A percentile compares a stretch with the other conserved stretches of the same genome.
phyloP scores from a whole-genome alignment of 768 basidiomycete species.

The Collybia mongolica region DNA sequence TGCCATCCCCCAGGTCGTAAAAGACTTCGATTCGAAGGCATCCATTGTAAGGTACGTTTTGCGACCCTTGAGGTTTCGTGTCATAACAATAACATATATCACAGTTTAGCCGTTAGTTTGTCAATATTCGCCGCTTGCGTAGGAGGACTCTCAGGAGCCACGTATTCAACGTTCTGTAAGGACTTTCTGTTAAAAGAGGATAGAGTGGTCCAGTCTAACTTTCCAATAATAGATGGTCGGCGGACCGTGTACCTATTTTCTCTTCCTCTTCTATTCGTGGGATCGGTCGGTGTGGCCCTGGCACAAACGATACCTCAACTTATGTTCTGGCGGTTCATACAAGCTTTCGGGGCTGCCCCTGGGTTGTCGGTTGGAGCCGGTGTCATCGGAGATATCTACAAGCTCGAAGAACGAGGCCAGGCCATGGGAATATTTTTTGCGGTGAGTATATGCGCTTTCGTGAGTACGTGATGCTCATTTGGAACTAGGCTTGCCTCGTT shows the following conservation, averaged over 20 bases:
- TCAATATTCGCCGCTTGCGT: conserved; percentile 31
- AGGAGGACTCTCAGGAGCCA: conserved; percentile 29
- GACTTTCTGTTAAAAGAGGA: neutral
- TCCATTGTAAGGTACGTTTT: conserved; percentile 53
- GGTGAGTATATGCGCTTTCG: conserved; percentile 8
- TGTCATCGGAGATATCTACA: conserved; percentile 61
- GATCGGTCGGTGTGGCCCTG: conserved; percentile 56
- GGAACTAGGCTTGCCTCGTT: conserved; percentile 45
- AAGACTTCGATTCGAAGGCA: conserved; percentile 57
- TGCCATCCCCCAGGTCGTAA: conserved; percentile 70
- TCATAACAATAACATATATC: neutral
- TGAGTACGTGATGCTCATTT: neutral
- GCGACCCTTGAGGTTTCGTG: neutral
- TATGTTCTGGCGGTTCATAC: conserved; percentile 57
- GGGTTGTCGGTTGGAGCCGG: conserved; percentile 50
- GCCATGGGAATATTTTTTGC: conserved; percentile 39
- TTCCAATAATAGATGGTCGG: conserved; percentile 49
- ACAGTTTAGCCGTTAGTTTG: conserved; percentile 34
- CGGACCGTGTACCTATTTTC: conserved; percentile 55
- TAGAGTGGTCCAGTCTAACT: neutral
- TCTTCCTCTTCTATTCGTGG: conserved; percentile 57
- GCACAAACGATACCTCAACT: conserved; percentile 42
- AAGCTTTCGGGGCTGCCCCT: conserved; percentile 62
- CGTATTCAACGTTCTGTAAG: conserved; percentile 40
- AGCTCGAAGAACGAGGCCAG: conserved; percentile 50